Base-by-base conservation (phyloP, 177 flowering plant species). In the Vitis hybrid region DNA sequence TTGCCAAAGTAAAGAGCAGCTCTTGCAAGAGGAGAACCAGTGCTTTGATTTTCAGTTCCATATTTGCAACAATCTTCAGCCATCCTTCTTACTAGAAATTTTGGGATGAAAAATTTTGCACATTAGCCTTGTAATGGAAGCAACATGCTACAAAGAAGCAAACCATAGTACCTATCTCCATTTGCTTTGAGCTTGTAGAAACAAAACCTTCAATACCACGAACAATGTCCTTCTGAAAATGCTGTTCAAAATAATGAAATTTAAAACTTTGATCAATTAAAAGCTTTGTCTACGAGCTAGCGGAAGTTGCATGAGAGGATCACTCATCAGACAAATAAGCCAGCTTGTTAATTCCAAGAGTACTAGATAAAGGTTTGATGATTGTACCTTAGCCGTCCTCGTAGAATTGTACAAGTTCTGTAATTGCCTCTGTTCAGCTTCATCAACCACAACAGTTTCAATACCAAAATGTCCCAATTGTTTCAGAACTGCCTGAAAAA, bases 1-100 rank as follows among this genome's bases (percentile, higher is more conserved):
- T 73, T 70, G 55, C 91, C 91, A 77, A 89, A 86, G 12, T 79
- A 72, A 74, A 80, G 64, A 59, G 87, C 74, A 61, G 82, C 82
- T 63, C 80, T 80, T 65, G 86, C 84, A 74, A 87, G 83, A 69
- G 78, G 58, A 72, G 74, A 51, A 46, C 64, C 61, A n/a, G 66
- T 49, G 48, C 51, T 70, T 48, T 79, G 79, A 66, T 82, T 78
- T 60, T 81, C 88, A 74, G 50, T 67, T 46, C 78, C 83, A 74
- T 78, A 82, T 66, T 74, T 78, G 52, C 74, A 60, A 61, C 79
- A 80, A 46, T 77, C 78, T 5, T 82, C 78, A 35, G 83, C 79
- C 68, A 80, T 69, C 75, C 70, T 82, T 56, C 71, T 72, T 21
- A 62, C 85, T 82, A 63, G 4, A 70, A 49, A 8, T 52, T 15